phyloP scores from a whole-genome alignment of 306 rosid genomes.

The Sechiopsis laciniata region DNA sequence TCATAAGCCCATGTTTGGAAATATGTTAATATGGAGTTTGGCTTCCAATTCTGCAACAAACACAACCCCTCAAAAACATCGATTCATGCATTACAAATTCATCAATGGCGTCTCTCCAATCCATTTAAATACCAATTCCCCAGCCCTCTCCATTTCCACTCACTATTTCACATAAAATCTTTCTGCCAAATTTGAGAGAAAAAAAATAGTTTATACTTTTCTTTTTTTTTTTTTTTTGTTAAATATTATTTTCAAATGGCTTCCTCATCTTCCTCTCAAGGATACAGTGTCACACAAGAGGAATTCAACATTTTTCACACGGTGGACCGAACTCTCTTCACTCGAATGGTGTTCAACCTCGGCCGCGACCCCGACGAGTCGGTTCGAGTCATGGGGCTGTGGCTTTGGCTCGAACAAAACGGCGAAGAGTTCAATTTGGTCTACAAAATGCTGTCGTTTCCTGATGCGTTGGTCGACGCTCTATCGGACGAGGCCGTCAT shows the following conservation, averaged over 20 bases:
- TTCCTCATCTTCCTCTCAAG: not conserved
- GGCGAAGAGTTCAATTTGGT: constrained; percentile 23
- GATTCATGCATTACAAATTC: not conserved
- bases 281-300: constrained; percentile 26
- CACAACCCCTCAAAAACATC: constrained; percentile 17
- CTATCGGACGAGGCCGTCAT: constrained; percentile 36
- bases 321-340: constrained; percentile 49
- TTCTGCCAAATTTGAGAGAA: no score
- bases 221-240: not conserved
- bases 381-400: constrained; percentile 43
- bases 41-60: constrained; percentile 23
- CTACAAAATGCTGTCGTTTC: constrained; percentile 28
- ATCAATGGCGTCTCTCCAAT: constrained; percentile 21
- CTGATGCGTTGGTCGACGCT: constrained; percentile 22
- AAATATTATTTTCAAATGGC: constrained; percentile 1
- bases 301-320: constrained; percentile 52
- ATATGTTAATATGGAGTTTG: constrained; percentile 1
- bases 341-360: constrained; percentile 32
- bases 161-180: not conserved
- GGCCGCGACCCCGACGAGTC: constrained; percentile 39
- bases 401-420: constrained; percentile 52
- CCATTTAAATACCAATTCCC: constrained; percentile 19
- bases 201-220: no score
- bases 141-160: not conserved
- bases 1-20: constrained; percentile 13